phyloP scores from a whole-genome alignment of 345 rosid species.

The Fremontodendron californicum region DNA sequence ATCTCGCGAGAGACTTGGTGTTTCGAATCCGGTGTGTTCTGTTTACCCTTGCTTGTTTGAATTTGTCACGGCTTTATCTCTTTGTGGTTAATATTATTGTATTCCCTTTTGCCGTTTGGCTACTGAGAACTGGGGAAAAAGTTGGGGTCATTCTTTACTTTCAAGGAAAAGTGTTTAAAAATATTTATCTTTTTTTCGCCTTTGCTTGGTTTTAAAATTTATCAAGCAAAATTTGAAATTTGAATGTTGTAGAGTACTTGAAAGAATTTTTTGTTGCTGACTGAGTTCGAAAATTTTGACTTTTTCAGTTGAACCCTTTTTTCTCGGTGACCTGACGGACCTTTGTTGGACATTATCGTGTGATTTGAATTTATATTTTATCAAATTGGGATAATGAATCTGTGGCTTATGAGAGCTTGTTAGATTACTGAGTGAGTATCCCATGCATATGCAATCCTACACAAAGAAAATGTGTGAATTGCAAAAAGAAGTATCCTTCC shows the following conservation, averaged over 20 bases:
- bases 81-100: not conserved
- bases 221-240: not conserved
- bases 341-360: not conserved
- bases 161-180: not conserved
- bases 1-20: conserved; percentile 24
- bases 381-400: conserved; percentile 35
- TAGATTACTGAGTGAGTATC: conserved; percentile 51
- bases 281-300: not conserved
- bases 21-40: conserved; percentile 67
- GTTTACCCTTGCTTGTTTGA: conserved; percentile 21
- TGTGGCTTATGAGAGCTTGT: conserved; percentile 46
- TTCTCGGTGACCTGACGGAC: conserved; percentile 33
- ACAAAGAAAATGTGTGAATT: conserved; percentile 46
- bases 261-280: not conserved
- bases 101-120: not conserved
- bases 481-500: conserved; percentile 52
- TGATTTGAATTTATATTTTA: conserved; percentile 13
- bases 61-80: not conserved
- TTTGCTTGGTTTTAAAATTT: not conserved
- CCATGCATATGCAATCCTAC: conserved; percentile 43
- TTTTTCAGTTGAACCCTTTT: not conserved
- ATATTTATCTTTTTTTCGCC: not conserved
- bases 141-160: not conserved
- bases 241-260: not conserved
- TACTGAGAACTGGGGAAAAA: not conserved